Evolutionary conservation across 352 stramenopile species (phyloP).

Genomic region (Elongisporangium undulatum): DNA sequence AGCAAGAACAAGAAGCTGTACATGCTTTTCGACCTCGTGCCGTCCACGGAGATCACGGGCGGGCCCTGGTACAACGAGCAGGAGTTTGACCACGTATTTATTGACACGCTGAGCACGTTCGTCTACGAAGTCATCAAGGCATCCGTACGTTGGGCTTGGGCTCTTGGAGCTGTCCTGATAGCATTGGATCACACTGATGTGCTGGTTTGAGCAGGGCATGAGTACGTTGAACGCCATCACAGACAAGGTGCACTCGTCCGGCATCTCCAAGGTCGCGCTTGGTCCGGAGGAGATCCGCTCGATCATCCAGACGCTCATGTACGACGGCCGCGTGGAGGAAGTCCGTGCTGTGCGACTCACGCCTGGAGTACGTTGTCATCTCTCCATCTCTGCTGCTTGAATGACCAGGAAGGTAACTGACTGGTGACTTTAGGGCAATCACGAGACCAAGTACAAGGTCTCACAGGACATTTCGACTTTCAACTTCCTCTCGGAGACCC

Average conservation of each 20-base stretch:
- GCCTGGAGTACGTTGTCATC: too few relatives aligned
- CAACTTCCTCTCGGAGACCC: conserved; percentile 87
- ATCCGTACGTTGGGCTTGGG: conserved; percentile 19
- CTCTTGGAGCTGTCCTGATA: not conserved
- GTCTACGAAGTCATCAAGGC: conserved; percentile 90
- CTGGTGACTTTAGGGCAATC: conserved; percentile 35
- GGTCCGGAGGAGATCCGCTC: conserved; percentile 87
- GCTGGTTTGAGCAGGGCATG: conserved; percentile 35
- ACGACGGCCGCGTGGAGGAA: conserved; percentile 89
- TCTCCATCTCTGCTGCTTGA: too few relatives aligned
- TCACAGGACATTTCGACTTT: conserved; percentile 83
- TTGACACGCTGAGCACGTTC: conserved; percentile 95
- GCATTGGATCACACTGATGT: not conserved
- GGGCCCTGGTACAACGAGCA: conserved; percentile 99
- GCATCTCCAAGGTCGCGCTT: conserved; percentile 89
- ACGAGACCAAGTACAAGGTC: conserved; percentile 87
- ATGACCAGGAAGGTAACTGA: not conserved
- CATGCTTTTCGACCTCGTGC: conserved; percentile 95
- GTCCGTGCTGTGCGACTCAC: conserved; percentile 77
- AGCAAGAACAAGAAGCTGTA: conserved; percentile 99
- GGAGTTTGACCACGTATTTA: conserved; percentile 99
- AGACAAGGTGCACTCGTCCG: conserved; percentile 87
- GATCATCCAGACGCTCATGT: conserved; percentile 92
- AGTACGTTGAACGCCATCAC: conserved; percentile 86
- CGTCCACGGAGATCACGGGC: conserved; percentile 97